Conservation (phyloP, 2,329 filamentous ascomycete genomes). For the Fusarium sp. region DNA sequence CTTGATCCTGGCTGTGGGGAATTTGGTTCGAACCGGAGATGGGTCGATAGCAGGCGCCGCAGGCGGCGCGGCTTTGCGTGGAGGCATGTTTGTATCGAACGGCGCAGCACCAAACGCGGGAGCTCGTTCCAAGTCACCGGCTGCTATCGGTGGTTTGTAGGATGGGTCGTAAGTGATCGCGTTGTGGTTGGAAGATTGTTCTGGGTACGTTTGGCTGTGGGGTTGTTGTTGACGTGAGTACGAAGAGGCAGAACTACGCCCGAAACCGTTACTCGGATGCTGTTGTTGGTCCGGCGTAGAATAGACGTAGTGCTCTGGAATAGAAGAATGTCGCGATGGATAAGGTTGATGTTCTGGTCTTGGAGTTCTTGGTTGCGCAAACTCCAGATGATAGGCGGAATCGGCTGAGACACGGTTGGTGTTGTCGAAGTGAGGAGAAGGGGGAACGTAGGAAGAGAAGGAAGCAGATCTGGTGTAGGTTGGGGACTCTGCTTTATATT, state of each 20-base stretch:
- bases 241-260: constrained; percentile 11
- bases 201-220: constrained; percentile 24
- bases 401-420: constrained; percentile 26
- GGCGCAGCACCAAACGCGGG: constrained; percentile 22
- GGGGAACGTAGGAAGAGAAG: constrained; percentile 43
- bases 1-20: constrained; percentile 97
- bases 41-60: constrained; percentile 60
- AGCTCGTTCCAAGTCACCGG: constrained; percentile 10
- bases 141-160: constrained; percentile 20
- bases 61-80: constrained; percentile 50
- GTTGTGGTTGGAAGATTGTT: constrained; percentile 22
- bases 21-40: constrained; percentile 91
- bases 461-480: constrained; percentile 43
- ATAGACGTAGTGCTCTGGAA: constrained; percentile 36
- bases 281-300: constrained; percentile 13
- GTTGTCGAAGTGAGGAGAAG: constrained; percentile 41
- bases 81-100: constrained; percentile 49
- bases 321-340: constrained; percentile 30
- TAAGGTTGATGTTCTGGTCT: constrained; percentile 42
- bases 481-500: constrained; percentile 51
- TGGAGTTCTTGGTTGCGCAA: constrained; percentile 32
- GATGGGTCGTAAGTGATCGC: constrained; percentile 31
- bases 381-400: constrained; percentile 42
- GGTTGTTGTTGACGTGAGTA: constrained; percentile 33
- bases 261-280: constrained; percentile 20